Percentiles rank a stretch among this genome's conserved stretches.
phyloP scores from a whole-genome alignment of 2,329 filamentous ascomycete species.

The Domatiomyces catenatus region DNA sequence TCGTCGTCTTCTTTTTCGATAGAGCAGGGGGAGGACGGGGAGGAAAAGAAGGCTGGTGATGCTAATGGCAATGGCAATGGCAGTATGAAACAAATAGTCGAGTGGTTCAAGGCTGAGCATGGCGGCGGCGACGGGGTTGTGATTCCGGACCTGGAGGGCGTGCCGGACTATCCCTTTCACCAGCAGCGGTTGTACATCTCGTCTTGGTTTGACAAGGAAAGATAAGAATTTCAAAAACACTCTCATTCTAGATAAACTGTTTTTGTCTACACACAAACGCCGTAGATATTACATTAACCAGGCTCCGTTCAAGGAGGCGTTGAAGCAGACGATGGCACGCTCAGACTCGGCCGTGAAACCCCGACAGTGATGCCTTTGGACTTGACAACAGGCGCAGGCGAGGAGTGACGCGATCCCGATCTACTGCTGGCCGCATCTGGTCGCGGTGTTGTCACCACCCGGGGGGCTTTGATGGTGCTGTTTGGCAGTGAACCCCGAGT shows the following conservation, averaged over 20 bases:
- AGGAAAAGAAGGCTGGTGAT: background rate
- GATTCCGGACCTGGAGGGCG: background rate
- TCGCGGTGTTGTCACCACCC: background rate
- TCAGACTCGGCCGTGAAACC: conserved; percentile 12
- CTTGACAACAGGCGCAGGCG: conserved; percentile 7
- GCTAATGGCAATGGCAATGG: background rate
- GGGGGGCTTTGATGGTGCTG: background rate
- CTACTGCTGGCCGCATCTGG: background rate
- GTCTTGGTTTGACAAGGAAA: background rate
- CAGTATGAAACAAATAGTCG: background rate
- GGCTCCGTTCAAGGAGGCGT: background rate
- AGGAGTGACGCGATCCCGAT: conserved; percentile 1
- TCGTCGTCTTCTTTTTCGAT: background rate
- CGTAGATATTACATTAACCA: too few species aligned
- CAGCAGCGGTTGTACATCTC: background rate
- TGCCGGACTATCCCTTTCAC: background rate
- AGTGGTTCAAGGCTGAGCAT: background rate
- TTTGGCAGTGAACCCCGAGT: background rate
- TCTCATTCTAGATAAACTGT: background rate
- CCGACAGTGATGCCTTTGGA: conserved; percentile 13
- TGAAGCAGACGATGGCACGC: background rate
- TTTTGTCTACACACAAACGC: too few species aligned
- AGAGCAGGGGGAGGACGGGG: too few species aligned
- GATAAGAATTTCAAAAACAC: too few species aligned
- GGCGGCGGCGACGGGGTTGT: background rate